These are phyloP conservation scores for Xerophyta viscosa DNA, from an alignment of 106 monocot genomes.

Conservation along the genomic window DNA sequence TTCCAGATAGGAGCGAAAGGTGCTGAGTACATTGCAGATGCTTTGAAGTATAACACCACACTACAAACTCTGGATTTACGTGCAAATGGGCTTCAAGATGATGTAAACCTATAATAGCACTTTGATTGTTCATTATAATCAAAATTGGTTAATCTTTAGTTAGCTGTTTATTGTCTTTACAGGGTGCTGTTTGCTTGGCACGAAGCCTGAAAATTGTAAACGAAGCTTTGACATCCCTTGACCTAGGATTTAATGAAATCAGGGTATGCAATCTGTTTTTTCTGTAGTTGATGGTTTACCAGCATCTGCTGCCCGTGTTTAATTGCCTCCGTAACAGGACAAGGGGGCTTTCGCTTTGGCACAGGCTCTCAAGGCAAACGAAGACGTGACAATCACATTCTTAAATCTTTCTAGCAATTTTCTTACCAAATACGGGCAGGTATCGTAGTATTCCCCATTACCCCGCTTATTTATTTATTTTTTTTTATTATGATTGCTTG, in stretches of 20 bases:
- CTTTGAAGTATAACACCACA: slow-evolving; percentile 94
- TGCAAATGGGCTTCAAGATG: slow-evolving; percentile 94
- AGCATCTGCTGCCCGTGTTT: too few species aligned
- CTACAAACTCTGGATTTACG: slow-evolving; percentile 80
- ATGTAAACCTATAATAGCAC: slow-evolving; percentile 30
- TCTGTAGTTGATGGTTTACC: too few species aligned
- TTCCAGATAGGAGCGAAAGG: slow-evolving; percentile 83
- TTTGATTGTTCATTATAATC: not conserved
- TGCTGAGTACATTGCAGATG: slow-evolving; percentile 85
- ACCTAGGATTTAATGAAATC: slow-evolving; percentile 98
- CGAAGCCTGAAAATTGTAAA: slow-evolving; percentile 93
- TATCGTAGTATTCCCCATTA: slow-evolving; percentile 3
- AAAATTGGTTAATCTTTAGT: not conserved
- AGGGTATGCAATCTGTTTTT: slow-evolving; percentile 37
- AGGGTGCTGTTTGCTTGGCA: slow-evolving; percentile 88
- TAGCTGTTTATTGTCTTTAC: not conserved
- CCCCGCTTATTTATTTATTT: not conserved
- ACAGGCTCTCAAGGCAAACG: slow-evolving; percentile 93
- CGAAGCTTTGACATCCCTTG: slow-evolving; percentile 80
- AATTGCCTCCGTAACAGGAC: slow-evolving; percentile 39
- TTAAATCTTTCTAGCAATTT: slow-evolving; percentile 94
- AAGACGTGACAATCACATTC: slow-evolving; percentile 67
- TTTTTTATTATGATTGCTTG: not conserved
- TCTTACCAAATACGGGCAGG: slow-evolving; percentile 94
- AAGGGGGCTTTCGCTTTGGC: slow-evolving; percentile 91